Evolutionary conservation across 331 rosid genomes (phyloP).

Genomic region (Dryas integrifolia): DNA sequence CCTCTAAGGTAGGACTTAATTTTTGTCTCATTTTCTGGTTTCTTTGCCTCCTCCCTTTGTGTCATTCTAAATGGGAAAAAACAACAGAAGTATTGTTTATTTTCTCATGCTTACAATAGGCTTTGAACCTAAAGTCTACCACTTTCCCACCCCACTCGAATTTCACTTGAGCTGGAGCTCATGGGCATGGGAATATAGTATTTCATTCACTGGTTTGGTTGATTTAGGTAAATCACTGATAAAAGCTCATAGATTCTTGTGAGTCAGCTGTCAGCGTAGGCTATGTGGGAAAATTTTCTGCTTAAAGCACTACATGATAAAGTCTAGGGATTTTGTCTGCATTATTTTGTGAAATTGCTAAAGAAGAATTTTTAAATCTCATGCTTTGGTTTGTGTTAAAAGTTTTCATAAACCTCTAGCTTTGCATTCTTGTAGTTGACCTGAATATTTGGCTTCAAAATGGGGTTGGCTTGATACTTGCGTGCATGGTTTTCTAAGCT

Average conservation of each 20-base stretch:
- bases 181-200: background rate
- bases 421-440: background rate
- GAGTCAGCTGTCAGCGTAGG: background rate
- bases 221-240: background rate
- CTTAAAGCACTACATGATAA: background rate
- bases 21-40: conserved; percentile 23
- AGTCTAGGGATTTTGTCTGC: background rate
- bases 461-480: background rate
- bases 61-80: background rate
- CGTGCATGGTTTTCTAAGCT: conserved; percentile 2
- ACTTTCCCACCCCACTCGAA: too few relatives aligned
- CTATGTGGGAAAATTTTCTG: background rate
- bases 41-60: background rate
- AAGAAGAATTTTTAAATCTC: background rate
- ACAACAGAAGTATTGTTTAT: background rate
- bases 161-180: too few relatives aligned
- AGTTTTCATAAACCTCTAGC: background rate
- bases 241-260: background rate
- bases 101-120: too few relatives aligned
- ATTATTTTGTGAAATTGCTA: background rate
- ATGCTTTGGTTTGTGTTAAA: too few relatives aligned
- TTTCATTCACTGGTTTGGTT: background rate
- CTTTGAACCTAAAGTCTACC: too few relatives aligned
- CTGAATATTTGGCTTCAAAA: background rate
- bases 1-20: conserved; percentile 59